These are phyloP conservation scores for Nothophytophthora sp. DNA, from an alignment of 352 stramenopile genomes.

Conservation along the genomic window DNA sequence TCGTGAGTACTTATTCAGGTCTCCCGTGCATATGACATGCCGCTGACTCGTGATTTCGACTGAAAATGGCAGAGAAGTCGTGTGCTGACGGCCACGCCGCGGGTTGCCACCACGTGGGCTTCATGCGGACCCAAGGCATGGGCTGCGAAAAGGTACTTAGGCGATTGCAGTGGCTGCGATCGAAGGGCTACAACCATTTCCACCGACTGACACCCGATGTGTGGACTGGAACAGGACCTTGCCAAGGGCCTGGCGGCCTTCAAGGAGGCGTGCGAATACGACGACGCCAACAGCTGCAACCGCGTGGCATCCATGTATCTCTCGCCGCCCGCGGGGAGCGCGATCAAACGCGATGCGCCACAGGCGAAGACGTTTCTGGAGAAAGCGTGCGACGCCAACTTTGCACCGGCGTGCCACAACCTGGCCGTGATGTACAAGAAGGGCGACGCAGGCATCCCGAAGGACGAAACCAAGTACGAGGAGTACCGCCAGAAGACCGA, in stretches of 20 bases:
- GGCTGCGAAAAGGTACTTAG: constrained; percentile 78
- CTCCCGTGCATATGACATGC: too few relatives aligned
- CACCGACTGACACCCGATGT: too few relatives aligned
- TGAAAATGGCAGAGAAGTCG: constrained; percentile 60
- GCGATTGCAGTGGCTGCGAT: too few relatives aligned
- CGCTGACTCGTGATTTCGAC: neutral
- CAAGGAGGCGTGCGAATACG: constrained; percentile 72
- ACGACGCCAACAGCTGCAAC: constrained; percentile 85
- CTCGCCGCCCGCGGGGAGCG: constrained; percentile 26
- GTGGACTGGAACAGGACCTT: constrained; percentile 40
- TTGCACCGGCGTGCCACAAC: constrained; percentile 88
- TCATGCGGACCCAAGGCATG: constrained; percentile 78
- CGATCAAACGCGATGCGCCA: constrained; percentile 49
- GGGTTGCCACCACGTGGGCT: constrained; percentile 84
- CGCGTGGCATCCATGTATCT: constrained; percentile 80
- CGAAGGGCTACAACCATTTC: too few relatives aligned
- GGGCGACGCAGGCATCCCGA: constrained; percentile 66
- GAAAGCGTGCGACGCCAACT: constrained; percentile 81
- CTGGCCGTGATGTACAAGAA: constrained; percentile 91
- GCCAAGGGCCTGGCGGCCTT: constrained; percentile 66
- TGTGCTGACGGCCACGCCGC: constrained; percentile 72
- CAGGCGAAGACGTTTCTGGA: constrained; percentile 72
- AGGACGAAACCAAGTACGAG: constrained; percentile 69
- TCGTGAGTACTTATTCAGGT: neutral
- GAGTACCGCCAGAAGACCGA: constrained; percentile 80